Percentiles rank a stretch among this genome's conserved stretches.
phyloP scores from a whole-genome alignment of 345 rosid genomes.

The Laguncularia racemosa region DNA sequence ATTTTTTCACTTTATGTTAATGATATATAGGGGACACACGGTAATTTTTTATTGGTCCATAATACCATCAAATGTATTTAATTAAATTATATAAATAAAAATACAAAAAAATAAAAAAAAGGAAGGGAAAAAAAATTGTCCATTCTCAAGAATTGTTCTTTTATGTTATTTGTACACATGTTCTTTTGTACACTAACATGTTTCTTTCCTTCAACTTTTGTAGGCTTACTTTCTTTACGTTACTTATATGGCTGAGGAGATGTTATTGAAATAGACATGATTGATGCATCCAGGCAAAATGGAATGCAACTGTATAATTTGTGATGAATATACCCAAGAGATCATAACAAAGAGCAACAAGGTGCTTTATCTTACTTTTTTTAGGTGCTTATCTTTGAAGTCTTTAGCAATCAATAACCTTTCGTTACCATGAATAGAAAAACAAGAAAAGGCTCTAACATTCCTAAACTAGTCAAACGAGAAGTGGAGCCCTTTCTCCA shows the following conservation, averaged over 20 bases:
- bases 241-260: conserved; percentile 68
- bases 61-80: too few species aligned
- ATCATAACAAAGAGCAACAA: conserved; percentile 55
- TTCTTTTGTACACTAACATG: too few species aligned
- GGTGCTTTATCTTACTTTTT: conserved; percentile 17
- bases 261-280: conserved; percentile 56
- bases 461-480: conserved; percentile 43
- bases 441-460: conserved; percentile 51
- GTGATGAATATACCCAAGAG: conserved; percentile 38
- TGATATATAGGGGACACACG: too few species aligned
- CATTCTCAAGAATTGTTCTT: too few species aligned
- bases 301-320: conserved; percentile 64
- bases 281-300: conserved; percentile 49
- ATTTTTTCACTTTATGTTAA: too few species aligned
- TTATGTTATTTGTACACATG: too few species aligned
- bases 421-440: conserved; percentile 62
- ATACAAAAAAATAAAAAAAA: too few species aligned
- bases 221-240: neutral
- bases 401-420: too few species aligned
- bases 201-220: neutral
- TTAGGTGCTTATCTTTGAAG: too few species aligned
- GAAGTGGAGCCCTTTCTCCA: conserved; percentile 45
- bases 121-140: too few species aligned
- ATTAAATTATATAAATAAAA: too few species aligned
- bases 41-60: too few species aligned